Percentiles rank a stretch among this genome's conserved stretches.
These are phyloP conservation scores for Serendipita sp. DNA, from an alignment of 768 basidiomycete genomes.

Conservation along the genomic window DNA sequence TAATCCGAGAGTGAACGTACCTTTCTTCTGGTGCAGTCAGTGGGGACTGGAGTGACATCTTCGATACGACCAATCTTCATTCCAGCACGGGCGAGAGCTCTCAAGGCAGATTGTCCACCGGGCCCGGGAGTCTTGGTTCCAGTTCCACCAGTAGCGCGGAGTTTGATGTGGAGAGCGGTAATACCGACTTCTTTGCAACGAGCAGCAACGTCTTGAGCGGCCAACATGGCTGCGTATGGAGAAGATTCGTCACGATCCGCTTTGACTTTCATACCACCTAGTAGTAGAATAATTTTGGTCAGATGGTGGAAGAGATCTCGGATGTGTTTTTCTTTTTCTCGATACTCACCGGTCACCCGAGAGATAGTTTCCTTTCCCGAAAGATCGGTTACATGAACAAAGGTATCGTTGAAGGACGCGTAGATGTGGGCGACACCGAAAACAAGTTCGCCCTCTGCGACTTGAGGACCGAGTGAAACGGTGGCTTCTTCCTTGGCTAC, in stretches of 20 bases:
- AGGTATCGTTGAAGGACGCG: slow-evolving; percentile 99
- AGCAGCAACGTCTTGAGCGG: slow-evolving; percentile 88
- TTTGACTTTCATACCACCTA: slow-evolving; percentile 99
- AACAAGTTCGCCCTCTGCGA: slow-evolving; percentile 89
- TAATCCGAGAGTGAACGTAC: slow-evolving; percentile 24
- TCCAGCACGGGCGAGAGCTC: slow-evolving; percentile 93
- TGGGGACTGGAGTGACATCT: slow-evolving; percentile 94
- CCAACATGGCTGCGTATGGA: slow-evolving; percentile 93
- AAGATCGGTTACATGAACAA: slow-evolving; percentile 97
- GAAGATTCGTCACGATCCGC: slow-evolving; percentile 99
- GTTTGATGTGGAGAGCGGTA: slow-evolving; percentile 97
- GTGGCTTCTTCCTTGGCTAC: slow-evolving; percentile 21
- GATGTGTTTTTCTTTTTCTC: not conserved
- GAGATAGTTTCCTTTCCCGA: slow-evolving; percentile 99
- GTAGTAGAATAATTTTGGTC: not conserved
- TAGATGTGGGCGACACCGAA: slow-evolving; percentile 99
- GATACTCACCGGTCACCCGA: slow-evolving; percentile 73
- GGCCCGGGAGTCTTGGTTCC: slow-evolving; percentile 99
- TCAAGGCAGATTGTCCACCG: slow-evolving; percentile 93
- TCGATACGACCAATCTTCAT: slow-evolving; percentile 98
- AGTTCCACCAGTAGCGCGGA: slow-evolving; percentile 92
- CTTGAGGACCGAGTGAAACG: slow-evolving; percentile 87
- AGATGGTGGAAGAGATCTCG: not conserved
- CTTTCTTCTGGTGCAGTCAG: slow-evolving; percentile 95
- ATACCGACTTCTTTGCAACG: slow-evolving; percentile 98